Percentiles rank a stretch among this genome's conserved stretches.
Conservation (phyloP, 2,329 filamentous ascomycete genomes). For the Botrytis galanthina region DNA sequence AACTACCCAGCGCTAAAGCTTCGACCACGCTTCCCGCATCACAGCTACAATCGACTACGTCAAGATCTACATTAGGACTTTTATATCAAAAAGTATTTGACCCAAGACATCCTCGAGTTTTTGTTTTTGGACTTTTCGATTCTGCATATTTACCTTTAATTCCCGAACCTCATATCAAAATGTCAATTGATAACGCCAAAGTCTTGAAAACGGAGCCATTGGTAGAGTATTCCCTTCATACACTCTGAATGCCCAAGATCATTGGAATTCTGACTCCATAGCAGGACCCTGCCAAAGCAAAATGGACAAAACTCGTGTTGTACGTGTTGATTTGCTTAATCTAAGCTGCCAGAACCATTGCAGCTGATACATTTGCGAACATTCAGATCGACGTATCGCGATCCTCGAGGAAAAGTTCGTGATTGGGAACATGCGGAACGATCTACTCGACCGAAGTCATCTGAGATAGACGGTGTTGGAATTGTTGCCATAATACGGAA, state of each 20-base stretch:
- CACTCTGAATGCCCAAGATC: background rate
- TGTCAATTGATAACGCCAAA: slow-evolving; percentile 15
- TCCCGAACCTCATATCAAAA: background rate
- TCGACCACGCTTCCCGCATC: background rate
- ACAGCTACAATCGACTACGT: background rate
- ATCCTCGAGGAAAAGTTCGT: slow-evolving; percentile 56
- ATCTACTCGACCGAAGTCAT: slow-evolving; percentile 60
- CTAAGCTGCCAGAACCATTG: background rate
- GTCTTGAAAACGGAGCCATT: slow-evolving; percentile 16
- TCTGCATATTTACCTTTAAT: background rate
- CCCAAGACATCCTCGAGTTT: background rate
- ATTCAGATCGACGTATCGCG: slow-evolving; percentile 59
- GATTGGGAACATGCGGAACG: slow-evolving; percentile 73
- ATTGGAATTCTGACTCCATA: slow-evolving; percentile 2
- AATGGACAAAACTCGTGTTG: slow-evolving; percentile 60
- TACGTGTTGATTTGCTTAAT: slow-evolving; percentile 36
- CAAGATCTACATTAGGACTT: slow-evolving; percentile 17
- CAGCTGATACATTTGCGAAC: slow-evolving; percentile 11
- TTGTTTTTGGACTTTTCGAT: background rate
- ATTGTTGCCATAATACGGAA: slow-evolving; percentile 67
- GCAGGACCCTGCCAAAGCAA: slow-evolving; percentile 46
- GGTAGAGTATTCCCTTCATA: background rate
- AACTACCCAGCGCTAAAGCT: background rate
- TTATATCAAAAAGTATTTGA: slow-evolving; percentile 6
- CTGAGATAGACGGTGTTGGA: slow-evolving; percentile 69